Evolutionary conservation across 75 land plant species (phyloP), one percentile per base, ranked within the genome.

Genomic region (Gnetum montanum): DNA sequence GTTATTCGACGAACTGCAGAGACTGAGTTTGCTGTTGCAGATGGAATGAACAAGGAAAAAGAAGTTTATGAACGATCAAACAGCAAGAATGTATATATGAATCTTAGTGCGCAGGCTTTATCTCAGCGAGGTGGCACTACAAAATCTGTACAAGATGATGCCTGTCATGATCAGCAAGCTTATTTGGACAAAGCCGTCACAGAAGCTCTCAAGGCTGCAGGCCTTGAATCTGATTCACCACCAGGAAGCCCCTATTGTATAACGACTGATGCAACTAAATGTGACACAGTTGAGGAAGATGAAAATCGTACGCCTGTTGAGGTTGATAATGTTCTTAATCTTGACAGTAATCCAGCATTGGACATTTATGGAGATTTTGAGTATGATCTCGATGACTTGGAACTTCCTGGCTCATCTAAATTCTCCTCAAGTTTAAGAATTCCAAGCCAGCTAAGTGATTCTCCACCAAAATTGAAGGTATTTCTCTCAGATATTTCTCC

Each of bases 211-310:
- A 73, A 37, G 68, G 55, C 55, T 36, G 83, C 99, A 22, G 99
- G 99, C 18, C 83, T 95, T 51, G 29, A 73, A 10, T 80, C 98
- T 38, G 99, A 95, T 57, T 78, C 97, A 20, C 96, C 98, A 41
- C 81, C 85, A 23, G 72, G 52, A 53, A 89, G 90, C 72, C 90
- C 90, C 15, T 34, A 16, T 23, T 34, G 44, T 1, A 6, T 45
- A 43, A 46, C n/a, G 5, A 70, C 33, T 25, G 8, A 3, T 7
- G 19, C 34, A 36, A 64, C 34, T 16, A 64, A 47, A 31, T 41
- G 6, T 46, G 48, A 52, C 19, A 29, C 19, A 22, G 8, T 40
- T 22, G 43, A 19, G 22, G 55, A 63, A 23, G 24, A n/a, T 33
- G 8, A 49, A 40, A 73, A 70, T 3, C 62, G 45, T 22, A 72